phyloP scores from a whole-genome alignment of 495 filamentous ascomycete genomes.

The Aspergillus baeticus region DNA sequence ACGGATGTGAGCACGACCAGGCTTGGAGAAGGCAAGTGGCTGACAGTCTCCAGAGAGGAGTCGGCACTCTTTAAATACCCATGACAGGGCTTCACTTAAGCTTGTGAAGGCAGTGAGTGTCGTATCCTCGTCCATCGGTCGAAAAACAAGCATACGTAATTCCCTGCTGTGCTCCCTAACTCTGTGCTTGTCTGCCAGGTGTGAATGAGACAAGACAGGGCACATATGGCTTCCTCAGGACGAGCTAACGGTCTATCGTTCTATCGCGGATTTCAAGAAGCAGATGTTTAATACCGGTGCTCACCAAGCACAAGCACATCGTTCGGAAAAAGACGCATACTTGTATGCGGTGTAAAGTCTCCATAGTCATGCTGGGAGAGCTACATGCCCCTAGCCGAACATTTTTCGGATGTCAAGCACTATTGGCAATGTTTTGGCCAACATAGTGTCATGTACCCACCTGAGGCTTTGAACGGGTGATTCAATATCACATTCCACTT shows the following conservation, averaged over 20 bases:
- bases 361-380: neutral
- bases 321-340: neutral
- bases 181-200: neutral
- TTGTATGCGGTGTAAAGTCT: neutral
- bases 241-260: too few species aligned
- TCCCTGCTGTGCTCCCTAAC: neutral
- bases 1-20: neutral
- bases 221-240: neutral
- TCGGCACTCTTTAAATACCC: neutral
- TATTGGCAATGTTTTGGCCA: too few species aligned
- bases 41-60: too few species aligned
- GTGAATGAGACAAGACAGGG: neutral
- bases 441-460: too few species aligned
- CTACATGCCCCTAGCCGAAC: neutral
- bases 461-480: too few species aligned
- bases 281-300: neutral
- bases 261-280: too few species aligned
- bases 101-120: neutral
- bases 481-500: neutral
- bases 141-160: conserved; percentile 4
- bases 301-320: neutral
- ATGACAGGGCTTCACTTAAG: neutral
- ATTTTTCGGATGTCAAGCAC: neutral
- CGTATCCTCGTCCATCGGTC: neutral
- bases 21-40: neutral